Evolutionary conservation across 2,329 filamentous ascomycete species (phyloP).

Genomic region (Pseudopyricularia cyperi): DNA sequence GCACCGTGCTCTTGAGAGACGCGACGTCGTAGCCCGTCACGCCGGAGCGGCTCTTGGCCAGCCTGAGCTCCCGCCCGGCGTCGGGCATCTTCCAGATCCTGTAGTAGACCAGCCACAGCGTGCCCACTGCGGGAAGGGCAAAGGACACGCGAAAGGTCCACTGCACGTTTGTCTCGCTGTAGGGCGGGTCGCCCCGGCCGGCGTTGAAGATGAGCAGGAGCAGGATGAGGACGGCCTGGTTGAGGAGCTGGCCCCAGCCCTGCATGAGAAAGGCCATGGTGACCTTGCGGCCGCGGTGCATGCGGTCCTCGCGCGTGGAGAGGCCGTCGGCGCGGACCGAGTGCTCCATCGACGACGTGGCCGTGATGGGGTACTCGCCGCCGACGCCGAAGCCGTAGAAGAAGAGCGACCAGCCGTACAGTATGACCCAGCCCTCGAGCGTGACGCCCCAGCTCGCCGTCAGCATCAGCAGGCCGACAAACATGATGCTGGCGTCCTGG

Average conservation of each 20-base stretch:
- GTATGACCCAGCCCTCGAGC: constrained; percentile 90
- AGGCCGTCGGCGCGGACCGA: constrained; percentile 74
- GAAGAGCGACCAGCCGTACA: constrained; percentile 90
- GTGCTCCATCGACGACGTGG: constrained; percentile 88
- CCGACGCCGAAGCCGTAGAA: constrained; percentile 64
- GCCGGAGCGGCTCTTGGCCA: constrained; percentile 72
- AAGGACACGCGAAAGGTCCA: constrained; percentile 91
- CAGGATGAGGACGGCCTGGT: constrained; percentile 81
- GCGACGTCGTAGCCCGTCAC: constrained; percentile 89
- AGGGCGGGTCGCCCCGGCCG: constrained; percentile 62
- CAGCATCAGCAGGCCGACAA: constrained; percentile 81
- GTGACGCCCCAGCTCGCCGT: constrained; percentile 80
- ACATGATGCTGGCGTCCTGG: constrained; percentile 91
- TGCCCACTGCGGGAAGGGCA: constrained; percentile 79
- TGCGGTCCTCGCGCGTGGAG: constrained; percentile 82
- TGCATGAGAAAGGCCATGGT: constrained; percentile 93
- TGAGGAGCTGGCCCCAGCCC: constrained; percentile 92
- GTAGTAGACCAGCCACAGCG: constrained; percentile 91
- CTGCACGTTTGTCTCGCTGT: constrained; percentile 64
- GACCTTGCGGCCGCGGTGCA: constrained; percentile 91
- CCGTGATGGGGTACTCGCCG: constrained; percentile 93
- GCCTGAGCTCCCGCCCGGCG: constrained; percentile 67
- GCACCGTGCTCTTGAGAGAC: constrained; percentile 66
- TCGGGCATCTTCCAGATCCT: constrained; percentile 89
- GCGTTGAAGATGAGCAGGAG: constrained; percentile 82